phyloP scores from a whole-genome alignment of 345 rosid genomes.

The Raphanus sativus region DNA sequence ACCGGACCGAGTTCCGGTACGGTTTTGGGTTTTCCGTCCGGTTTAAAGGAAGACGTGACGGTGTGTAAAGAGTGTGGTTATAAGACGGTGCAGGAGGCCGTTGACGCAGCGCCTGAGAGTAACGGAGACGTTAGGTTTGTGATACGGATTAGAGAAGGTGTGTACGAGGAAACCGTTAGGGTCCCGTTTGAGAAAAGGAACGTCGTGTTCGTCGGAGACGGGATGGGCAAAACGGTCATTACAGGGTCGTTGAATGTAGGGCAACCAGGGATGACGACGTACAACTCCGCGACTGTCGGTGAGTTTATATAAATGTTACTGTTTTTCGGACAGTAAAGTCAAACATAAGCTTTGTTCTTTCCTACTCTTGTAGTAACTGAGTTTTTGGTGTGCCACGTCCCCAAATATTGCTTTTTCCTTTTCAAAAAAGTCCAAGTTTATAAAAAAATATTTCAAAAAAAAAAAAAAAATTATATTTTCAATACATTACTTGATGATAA shows the following conservation, averaged over 20 bases:
- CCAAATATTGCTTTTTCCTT: background rate
- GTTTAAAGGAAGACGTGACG: slow-evolving; percentile 56
- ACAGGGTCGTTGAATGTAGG: slow-evolving; percentile 58
- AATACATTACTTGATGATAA: too few relatives aligned
- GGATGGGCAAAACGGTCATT: slow-evolving; percentile 84
- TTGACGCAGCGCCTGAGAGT: slow-evolving; percentile 66
- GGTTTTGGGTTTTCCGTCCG: slow-evolving; percentile 48
- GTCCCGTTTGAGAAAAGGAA: slow-evolving; percentile 75
- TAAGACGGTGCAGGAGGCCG: slow-evolving; percentile 81
- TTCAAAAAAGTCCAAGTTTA: too few relatives aligned
- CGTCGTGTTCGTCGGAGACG: slow-evolving; percentile 79
- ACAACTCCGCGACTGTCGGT: slow-evolving; percentile 81
- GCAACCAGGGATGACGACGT: slow-evolving; percentile 62
- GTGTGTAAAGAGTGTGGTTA: slow-evolving; percentile 58
- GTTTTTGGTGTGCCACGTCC: slow-evolving; percentile 14
- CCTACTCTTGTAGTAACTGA: background rate
- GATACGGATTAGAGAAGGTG: slow-evolving; percentile 63
- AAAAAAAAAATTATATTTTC: too few relatives aligned
- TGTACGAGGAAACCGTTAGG: slow-evolving; percentile 74
- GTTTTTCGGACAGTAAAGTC: background rate
- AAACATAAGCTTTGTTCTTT: slow-evolving; percentile 11
- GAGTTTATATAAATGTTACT: slow-evolving; percentile 16
- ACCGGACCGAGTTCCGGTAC: slow-evolving; percentile 16
- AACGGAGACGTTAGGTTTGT: slow-evolving; percentile 51
- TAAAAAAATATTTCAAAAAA: too few relatives aligned